Percentiles rank a stretch among this genome's conserved stretches.
Conservation (phyloP, 208 protist species). For the Tritrichomonas musculus region DNA sequence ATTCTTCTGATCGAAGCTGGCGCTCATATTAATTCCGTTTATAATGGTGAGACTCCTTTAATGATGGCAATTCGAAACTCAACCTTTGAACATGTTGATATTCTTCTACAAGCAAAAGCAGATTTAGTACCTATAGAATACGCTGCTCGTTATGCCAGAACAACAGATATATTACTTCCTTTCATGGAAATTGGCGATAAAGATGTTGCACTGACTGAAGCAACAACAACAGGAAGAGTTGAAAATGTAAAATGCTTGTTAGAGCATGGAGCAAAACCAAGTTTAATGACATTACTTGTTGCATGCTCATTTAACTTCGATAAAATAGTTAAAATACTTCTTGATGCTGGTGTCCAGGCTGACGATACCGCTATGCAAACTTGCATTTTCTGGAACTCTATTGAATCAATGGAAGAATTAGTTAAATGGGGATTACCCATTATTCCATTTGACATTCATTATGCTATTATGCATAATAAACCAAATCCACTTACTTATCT, state of each 20-base stretch:
- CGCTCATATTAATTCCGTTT: background rate
- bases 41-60: background rate
- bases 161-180: background rate
- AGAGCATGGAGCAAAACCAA: background rate
- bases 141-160: background rate
- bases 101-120: background rate
- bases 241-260: conserved; percentile 1
- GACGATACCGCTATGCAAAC: conserved; percentile 22
- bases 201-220: background rate
- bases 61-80: background rate
- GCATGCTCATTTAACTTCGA: conserved; percentile 8
- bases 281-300: background rate
- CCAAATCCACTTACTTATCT: background rate
- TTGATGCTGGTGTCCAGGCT: background rate
- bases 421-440: background rate
- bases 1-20: conserved; percentile 22
- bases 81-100: background rate
- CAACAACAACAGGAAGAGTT: background rate
- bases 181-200: background rate
- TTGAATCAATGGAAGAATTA: background rate
- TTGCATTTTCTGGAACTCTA: conserved; percentile 5
- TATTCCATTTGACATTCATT: background rate
- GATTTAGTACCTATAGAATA: background rate
- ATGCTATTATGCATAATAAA: background rate
- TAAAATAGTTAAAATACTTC: background rate